Evolutionary conservation across 805 yeast genomes (phyloP).

Genomic region (Ogataea saltuana): DNA sequence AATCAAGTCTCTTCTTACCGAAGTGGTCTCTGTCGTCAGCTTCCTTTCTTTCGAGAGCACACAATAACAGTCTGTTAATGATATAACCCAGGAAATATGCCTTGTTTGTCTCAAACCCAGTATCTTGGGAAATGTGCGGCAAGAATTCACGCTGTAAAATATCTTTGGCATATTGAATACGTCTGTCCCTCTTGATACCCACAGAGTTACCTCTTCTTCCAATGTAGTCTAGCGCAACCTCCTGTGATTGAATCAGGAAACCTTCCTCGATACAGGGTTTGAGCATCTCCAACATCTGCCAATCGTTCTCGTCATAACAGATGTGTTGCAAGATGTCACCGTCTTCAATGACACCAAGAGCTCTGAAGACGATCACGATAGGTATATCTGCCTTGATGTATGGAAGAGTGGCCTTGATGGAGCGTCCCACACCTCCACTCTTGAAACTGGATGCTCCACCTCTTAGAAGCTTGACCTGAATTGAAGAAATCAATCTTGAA

Average conservation of each 20-base stretch:
- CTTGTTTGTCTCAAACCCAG: constrained; percentile 94
- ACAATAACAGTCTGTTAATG: constrained; percentile 90
- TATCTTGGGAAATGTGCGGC: constrained; percentile 96
- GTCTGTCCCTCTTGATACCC: constrained; percentile 95
- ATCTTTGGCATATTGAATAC: constrained; percentile 97
- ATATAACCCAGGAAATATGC: constrained; percentile 97
- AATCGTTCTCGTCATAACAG: constrained; percentile 95
- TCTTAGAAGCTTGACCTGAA: constrained; percentile 81
- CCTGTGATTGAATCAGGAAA: constrained; percentile 95
- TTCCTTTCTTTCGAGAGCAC: constrained; percentile 96
- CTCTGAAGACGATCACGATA: constrained; percentile 94
- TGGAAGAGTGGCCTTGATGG: constrained; percentile 94
- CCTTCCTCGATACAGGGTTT: constrained; percentile 99
- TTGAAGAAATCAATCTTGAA: constrained; percentile 86
- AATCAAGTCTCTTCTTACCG: constrained; percentile 96
- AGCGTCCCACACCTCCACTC: constrained; percentile 64
- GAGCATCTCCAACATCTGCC: constrained; percentile 99
- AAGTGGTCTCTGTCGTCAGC: constrained; percentile 99
- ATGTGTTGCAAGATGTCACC: constrained; percentile 98
- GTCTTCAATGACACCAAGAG: constrained; percentile 97
- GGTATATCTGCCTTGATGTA: constrained; percentile 97
- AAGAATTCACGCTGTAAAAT: constrained; percentile 92
- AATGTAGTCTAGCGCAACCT: constrained; percentile 95
- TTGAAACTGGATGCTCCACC: constrained; percentile 49
- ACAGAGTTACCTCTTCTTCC: constrained; percentile 98